A percentile compares a stretch with the other conserved stretches of the same genome.
Conservation (phyloP, 805 yeast genomes). For the Pichia deserticola region DNA sequence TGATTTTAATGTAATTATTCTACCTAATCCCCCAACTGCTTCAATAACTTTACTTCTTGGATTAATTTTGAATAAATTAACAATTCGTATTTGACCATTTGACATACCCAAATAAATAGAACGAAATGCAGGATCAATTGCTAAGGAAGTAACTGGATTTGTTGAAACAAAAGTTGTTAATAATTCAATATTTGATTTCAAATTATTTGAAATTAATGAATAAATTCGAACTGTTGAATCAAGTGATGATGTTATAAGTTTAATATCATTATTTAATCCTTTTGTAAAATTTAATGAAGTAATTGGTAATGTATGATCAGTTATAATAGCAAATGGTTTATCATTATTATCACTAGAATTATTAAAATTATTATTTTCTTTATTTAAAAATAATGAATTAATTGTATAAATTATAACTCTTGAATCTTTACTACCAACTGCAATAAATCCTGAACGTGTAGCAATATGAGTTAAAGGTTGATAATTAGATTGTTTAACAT, state of each 20-base stretch:
- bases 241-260: conserved; percentile 58
- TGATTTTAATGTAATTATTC: conserved; percentile 41
- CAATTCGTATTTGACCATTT: conserved; percentile 52
- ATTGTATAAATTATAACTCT: conserved; percentile 60
- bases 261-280: conserved; percentile 53
- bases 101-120: conserved; percentile 61
- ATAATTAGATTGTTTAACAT: conserved; percentile 77
- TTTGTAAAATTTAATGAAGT: conserved; percentile 34
- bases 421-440: conserved; percentile 78
- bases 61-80: conserved; percentile 41
- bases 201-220: conserved; percentile 31
- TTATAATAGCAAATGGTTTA: conserved; percentile 52
- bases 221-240: conserved; percentile 75
- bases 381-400: conserved; percentile 22
- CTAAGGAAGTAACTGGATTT: conserved; percentile 46
- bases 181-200: conserved; percentile 29
- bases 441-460: conserved; percentile 57
- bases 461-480: conserved; percentile 59
- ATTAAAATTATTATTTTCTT: conserved; percentile 1
- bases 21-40: conserved; percentile 52
- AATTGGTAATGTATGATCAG: conserved; percentile 50
- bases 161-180: conserved; percentile 69
- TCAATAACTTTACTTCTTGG: conserved; percentile 36
- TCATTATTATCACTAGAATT: conserved; percentile 23
- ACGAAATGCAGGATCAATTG: conserved; percentile 75